These are phyloP conservation scores for Oryza coarctata DNA, from an alignment of 176 grass and related monocot species.

Conservation along the genomic window DNA sequence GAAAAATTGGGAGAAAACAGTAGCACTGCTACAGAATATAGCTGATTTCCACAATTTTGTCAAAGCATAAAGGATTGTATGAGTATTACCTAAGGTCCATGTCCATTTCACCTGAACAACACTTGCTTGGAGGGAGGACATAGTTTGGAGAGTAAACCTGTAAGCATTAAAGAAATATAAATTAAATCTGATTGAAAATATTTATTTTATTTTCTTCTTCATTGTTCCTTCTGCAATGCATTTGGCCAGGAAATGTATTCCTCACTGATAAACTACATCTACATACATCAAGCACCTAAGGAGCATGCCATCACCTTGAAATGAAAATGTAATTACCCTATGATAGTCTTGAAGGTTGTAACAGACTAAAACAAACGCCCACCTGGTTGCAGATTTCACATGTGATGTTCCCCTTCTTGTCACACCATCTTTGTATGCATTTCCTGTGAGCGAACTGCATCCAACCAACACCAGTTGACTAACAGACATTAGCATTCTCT, in stretches of 20 bases:
- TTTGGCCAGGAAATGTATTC: not conserved
- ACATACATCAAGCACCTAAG: not conserved
- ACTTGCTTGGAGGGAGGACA: constrained; percentile 54
- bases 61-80: not conserved
- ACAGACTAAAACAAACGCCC: constrained; percentile 21
- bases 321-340: not conserved
- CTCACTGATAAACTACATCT: not conserved
- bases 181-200: not conserved
- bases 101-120: constrained; percentile 66
- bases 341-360: not conserved
- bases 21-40: not conserved
- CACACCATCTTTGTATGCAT: constrained; percentile 99
- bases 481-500: constrained; percentile 30
- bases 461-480: constrained; percentile 12
- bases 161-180: constrained; percentile 19
- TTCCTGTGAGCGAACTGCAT: constrained; percentile 94
- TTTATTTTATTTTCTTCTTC: not conserved
- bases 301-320: constrained; percentile 2
- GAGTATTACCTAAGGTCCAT: constrained; percentile 79
- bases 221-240: not conserved
- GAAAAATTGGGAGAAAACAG: not conserved
- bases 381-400: constrained; percentile 99
- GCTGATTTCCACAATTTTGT: not conserved
- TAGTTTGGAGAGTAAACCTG: constrained; percentile 93
- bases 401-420: constrained; percentile 95